Conservation (phyloP, 2,329 filamentous ascomycete genomes). For the Aspergillus novoparasiticus region DNA sequence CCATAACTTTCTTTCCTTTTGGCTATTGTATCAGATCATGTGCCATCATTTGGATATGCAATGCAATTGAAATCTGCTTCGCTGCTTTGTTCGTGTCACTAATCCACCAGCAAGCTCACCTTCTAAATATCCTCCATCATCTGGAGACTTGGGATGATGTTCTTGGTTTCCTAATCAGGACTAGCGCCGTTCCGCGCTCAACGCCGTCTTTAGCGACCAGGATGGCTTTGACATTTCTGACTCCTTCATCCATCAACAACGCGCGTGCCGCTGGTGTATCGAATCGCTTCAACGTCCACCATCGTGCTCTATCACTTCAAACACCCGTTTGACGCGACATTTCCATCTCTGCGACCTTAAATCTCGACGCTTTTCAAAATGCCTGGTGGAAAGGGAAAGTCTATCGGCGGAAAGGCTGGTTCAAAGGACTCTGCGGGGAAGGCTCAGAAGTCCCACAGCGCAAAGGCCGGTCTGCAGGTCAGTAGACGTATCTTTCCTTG, state of each 20-base stretch:
- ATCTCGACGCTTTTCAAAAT: slow-evolving; percentile 48
- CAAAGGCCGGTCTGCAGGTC: slow-evolving; percentile 94
- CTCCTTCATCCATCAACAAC: slow-evolving; percentile 49
- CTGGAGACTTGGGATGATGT: slow-evolving; percentile 22
- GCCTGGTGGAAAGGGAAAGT: slow-evolving; percentile 94
- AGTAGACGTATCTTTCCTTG: slow-evolving; percentile 44
- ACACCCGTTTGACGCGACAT: slow-evolving; percentile 30
- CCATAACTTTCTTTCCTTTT: background rate
- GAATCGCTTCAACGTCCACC: slow-evolving; percentile 33
- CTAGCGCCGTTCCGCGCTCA: slow-evolving; percentile 35
- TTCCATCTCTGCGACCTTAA: slow-evolving; percentile 29
- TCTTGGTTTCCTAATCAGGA: slow-evolving; percentile 34
- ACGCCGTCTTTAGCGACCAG: slow-evolving; percentile 40
- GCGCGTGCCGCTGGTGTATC: slow-evolving; percentile 34
- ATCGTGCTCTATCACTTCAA: slow-evolving; percentile 25
- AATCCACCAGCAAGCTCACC: slow-evolving; percentile 1
- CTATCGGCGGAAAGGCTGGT: slow-evolving; percentile 85
- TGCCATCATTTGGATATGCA: background rate
- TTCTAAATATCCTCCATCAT: slow-evolving; percentile 14
- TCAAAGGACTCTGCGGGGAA: slow-evolving; percentile 83
- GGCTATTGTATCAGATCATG: background rate
- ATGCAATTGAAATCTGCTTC: background rate
- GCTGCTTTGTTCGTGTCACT: background rate
- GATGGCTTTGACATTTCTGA: slow-evolving; percentile 42
- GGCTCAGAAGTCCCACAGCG: slow-evolving; percentile 89